Evolutionary conservation across 441 rosid genomes (phyloP), one percentile per base, ranked within the genome.

Genomic region (Jatropha podagrica): DNA sequence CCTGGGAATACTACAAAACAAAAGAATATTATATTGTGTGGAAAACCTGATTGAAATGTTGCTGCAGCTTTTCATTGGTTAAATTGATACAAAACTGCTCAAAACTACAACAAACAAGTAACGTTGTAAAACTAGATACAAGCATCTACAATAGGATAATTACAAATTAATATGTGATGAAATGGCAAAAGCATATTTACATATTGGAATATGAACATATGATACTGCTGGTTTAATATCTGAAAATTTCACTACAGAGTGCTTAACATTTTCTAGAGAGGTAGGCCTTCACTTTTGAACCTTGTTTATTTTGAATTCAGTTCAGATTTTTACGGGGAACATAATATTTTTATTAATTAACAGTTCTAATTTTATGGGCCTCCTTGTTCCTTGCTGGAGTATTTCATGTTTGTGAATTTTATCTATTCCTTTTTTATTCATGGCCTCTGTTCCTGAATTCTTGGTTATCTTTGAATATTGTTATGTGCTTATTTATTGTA

Each of bases 11-110:
- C 66, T 68, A 74, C 20, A 20, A 74, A 86, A 46, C 41, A 64
- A 48, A 62, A 79, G 93, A 20, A 78, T 11, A 27, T 12, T 6
- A 44, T 49, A 12, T 44, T 41, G 52, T 42, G 38, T 58, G 48
- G 14, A 74, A 54, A 78, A 92, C 99, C 99, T 95, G 95, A 74
- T 95, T 95, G 77, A 95, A 95, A 84, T 95, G 97, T 81, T 95
- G 98, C 85, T 95, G 99, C 79, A 95, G 92, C 92, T 93, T 95
- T 87, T 95, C 99, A 81, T 95, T 95, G 18, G 99, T 96, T 86
- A 95, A 90, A 82, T 95, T 95, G 79, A 95, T 95, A 83, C 99
- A 93, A 77, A 95, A 95, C 81, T 95, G 99, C 85, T 95, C 99
- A 85, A 95, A 95, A 79, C 99, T 95, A 88, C 72, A 63, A 42